phyloP scores from a whole-genome alignment of 2,329 filamentous ascomycete species.

The Colletotrichum noveboracense region DNA sequence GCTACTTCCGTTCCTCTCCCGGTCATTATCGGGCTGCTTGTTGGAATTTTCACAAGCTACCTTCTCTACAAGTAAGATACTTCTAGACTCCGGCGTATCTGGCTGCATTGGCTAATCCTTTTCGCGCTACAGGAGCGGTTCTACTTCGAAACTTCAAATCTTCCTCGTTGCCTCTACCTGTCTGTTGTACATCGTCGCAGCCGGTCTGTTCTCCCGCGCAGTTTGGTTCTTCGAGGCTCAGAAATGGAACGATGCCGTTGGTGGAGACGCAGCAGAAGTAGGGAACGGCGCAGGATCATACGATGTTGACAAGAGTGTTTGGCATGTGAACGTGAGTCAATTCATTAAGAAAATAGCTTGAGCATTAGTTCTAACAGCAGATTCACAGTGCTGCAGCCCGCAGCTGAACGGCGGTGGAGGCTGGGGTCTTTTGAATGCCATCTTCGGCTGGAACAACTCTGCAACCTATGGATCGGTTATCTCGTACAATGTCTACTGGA shows the following conservation, averaged over 20 bases:
- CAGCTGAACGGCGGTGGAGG: constrained; percentile 74
- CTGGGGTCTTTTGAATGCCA: constrained; percentile 87
- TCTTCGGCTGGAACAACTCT: constrained; percentile 88
- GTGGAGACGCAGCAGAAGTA: constrained; percentile 58
- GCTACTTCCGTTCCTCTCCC: constrained; percentile 80
- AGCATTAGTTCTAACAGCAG: neutral
- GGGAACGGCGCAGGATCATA: constrained; percentile 74
- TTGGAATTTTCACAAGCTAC: constrained; percentile 72
- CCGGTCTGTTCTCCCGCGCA: constrained; percentile 78
- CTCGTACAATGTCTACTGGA: constrained; percentile 91
- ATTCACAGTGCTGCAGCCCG: constrained; percentile 74
- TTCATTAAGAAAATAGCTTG: neutral
- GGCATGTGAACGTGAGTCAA: constrained; percentile 76
- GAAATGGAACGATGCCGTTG: constrained; percentile 69
- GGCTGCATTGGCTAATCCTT: neutral
- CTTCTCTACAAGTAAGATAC: constrained; percentile 75
- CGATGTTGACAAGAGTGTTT: constrained; percentile 78
- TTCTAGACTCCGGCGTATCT: neutral
- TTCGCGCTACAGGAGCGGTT: constrained; percentile 41
- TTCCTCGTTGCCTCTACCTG: constrained; percentile 86
- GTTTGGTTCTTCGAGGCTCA: constrained; percentile 79
- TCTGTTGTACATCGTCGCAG: constrained; percentile 83
- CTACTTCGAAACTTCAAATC: constrained; percentile 59
- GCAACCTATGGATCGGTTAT: constrained; percentile 88
- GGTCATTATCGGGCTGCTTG: constrained; percentile 74